Base-by-base conservation (phyloP, 2,329 filamentous ascomycete genomes). In the Beauveria brongniartii region DNA sequence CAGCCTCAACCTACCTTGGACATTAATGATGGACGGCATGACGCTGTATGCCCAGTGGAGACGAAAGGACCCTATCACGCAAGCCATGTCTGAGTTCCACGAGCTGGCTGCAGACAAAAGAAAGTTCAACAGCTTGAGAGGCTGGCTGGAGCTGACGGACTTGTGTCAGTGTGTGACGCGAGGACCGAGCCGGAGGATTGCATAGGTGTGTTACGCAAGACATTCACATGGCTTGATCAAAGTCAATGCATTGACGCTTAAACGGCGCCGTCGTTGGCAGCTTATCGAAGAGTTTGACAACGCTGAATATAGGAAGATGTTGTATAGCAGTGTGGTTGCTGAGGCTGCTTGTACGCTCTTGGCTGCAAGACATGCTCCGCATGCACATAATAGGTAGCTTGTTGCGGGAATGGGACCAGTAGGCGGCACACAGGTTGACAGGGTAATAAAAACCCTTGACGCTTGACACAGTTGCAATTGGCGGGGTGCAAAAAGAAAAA, bases 51-150 rank as follows among this genome's bases (percentile, higher is more conserved):
- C 16, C 8, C 26, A 24, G 48, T 53, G 57, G 57, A 46, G 40
- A 53, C 40, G 26, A 26, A 26, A 51, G 56, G 34, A 14, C 40
- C 57, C 12, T 59, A 24, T 40, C 48, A 59, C 20, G 48, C 28
- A 46, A 47, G 57, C 48, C 57, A 59, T 59, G 57, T 59, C 50
- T 53, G 48, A 59, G 24, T 46, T 53, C 57, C 57, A 59, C 57
- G 57, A 53, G 48, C 57, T 47, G 48, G 57, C 48, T 40, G n/a
- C 37, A 52, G 26, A 51, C 44, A 44, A 51, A 59, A 59, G 40
- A 8, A 52, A 51, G 37, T 44, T 20, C n/a, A n/a, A 10, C 18
- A 44, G 47, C 56, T 37, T 3, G 3, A 44, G 8, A 48, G 30
- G n/a, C 43, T 7, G 28, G 41, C 28, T 16, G 46, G 18, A 34